A percentile compares a stretch with the other conserved stretches of the same genome.
Evolutionary conservation across 768 basidiomycete genomes (phyloP).

Genomic region (Mycena galericulata): DNA sequence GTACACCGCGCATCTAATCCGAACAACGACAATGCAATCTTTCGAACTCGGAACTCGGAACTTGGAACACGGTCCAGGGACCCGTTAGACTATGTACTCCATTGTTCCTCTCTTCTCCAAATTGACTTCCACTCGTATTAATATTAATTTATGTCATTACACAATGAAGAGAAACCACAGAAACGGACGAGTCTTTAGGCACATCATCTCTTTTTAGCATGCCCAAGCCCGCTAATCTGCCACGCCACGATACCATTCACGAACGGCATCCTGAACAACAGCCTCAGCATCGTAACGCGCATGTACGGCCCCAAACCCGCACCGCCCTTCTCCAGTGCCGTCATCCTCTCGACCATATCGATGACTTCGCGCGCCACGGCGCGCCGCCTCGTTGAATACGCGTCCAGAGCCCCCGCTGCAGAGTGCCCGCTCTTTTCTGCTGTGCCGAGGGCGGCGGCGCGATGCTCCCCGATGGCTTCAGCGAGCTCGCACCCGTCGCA

Average conservation of each 20-base stretch:
- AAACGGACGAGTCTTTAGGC: no score
- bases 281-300: slow-evolving; percentile 13
- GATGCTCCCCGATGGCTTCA: slow-evolving; percentile 46
- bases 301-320: slow-evolving; percentile 15
- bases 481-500: slow-evolving; percentile 55
- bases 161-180: no score
- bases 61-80: no score
- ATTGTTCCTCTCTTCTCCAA: no score
- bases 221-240: slow-evolving; percentile 45
- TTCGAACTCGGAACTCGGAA: no score
- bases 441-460: background rate
- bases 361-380: slow-evolving; percentile 50
- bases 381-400: slow-evolving; percentile 45
- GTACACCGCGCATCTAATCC: no score
- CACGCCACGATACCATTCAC: slow-evolving; percentile 40
- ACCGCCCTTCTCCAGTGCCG: slow-evolving; percentile 33
- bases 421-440: background rate
- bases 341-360: slow-evolving; percentile 43
- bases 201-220: slow-evolving; percentile 19
- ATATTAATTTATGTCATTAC: no score
- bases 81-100: no score
- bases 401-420: slow-evolving; percentile 40
- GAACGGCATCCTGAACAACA: slow-evolving; percentile 25
- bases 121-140: no score
- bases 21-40: no score